These are phyloP conservation scores for Mortierella sp. DNA, from an alignment of 371 early-diverging fungal genomes.

Conservation along the genomic window DNA sequence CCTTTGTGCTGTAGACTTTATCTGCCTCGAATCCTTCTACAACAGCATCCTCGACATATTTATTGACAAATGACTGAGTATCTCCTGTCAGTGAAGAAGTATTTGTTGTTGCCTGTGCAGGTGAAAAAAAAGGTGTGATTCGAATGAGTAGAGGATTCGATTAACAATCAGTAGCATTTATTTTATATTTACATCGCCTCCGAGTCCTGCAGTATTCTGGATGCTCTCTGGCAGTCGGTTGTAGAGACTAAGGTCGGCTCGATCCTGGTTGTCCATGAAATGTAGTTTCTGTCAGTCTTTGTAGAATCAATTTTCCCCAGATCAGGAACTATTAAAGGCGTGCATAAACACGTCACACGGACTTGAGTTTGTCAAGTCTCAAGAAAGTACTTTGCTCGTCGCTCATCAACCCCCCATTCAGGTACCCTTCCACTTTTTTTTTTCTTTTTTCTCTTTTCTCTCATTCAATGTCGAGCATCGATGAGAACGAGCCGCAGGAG, in stretches of 20 bases:
- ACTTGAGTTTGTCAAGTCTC: neutral
- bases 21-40: constrained; percentile 27
- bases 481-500: constrained; percentile 11
- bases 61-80: constrained; percentile 18
- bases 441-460: neutral
- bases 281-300: neutral
- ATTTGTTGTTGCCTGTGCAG: neutral
- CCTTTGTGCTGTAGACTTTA: constrained; percentile 41
- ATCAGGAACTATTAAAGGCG: neutral
- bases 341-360: constrained; percentile 2
- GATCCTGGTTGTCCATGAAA: constrained; percentile 35
- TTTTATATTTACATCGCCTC: constrained; percentile 13
- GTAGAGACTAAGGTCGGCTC: constrained; percentile 46
- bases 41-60: constrained; percentile 45
- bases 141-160: neutral
- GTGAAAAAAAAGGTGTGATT: neutral
- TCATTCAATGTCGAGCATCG: constrained; percentile 16
- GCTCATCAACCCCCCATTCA: neutral
- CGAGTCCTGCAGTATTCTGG: constrained; percentile 26
- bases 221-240: constrained; percentile 23
- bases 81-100: neutral
- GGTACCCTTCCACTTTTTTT: neutral
- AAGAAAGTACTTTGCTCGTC: neutral
- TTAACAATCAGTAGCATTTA: neutral
- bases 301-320: neutral